These are phyloP conservation scores for Dendrobium nobile DNA, from an alignment of 106 monocot species.

Conservation along the genomic window DNA sequence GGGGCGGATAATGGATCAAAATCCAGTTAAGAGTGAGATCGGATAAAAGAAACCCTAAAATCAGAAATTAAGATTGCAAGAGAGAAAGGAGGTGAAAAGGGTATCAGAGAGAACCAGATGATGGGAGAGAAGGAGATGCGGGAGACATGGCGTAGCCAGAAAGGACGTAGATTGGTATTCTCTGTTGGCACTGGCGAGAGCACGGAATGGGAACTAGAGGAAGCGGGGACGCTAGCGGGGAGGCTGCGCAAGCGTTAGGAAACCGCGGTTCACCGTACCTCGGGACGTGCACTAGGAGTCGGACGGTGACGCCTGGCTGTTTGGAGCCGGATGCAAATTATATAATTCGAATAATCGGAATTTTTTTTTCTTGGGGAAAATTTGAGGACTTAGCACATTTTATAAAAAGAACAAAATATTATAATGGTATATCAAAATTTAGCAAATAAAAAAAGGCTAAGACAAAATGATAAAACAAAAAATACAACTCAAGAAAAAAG, in stretches of 20 bases:
- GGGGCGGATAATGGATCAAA: neutral
- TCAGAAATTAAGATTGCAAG: neutral
- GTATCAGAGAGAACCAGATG: slow-evolving; percentile 10
- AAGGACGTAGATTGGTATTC: neutral
- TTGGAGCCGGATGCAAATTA: no score
- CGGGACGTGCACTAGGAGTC: neutral
- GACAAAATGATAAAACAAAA: no score
- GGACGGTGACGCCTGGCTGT: no score
- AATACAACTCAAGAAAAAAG: no score
- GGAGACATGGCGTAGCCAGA: slow-evolving; percentile 19
- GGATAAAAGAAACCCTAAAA: neutral
- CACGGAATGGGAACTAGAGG: neutral
- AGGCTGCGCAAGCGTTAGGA: neutral
- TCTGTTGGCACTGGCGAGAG: neutral
- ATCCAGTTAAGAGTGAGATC: neutral
- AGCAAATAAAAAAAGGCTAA: no score
- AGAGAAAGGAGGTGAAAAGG: neutral
- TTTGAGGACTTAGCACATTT: no score
- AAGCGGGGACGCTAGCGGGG: neutral
- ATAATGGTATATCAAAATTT: no score
- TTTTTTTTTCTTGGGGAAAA: no score
- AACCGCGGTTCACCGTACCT: neutral
- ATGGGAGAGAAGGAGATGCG: slow-evolving; percentile 25
- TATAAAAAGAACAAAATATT: no score
- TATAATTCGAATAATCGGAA: no score